Evolutionary conservation across 306 rosid species (phyloP).

Genomic region (Pterocarpus macrocarpus): DNA sequence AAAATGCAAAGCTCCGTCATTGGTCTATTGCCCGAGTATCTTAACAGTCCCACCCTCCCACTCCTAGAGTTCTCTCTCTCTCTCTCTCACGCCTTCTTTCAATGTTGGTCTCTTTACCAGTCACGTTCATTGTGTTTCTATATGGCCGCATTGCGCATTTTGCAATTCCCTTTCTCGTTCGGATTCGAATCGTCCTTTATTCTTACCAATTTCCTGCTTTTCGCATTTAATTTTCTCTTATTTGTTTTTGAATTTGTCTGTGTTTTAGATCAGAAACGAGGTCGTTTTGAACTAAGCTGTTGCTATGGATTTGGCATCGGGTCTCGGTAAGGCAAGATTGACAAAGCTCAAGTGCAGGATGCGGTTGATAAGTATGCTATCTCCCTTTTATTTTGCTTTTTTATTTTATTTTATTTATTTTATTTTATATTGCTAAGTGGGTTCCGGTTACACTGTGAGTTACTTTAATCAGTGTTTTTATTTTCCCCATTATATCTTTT

Average conservation of each 20-base stretch:
- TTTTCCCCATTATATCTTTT: background rate
- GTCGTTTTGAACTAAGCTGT: conserved; percentile 50
- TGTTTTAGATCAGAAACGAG: conserved; percentile 34
- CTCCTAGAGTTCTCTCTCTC: too few species aligned
- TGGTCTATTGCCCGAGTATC: too few species aligned
- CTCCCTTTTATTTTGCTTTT: background rate
- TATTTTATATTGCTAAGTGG: background rate
- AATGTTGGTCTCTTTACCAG: too few species aligned
- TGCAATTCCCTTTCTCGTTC: too few species aligned
- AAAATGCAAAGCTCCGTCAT: too few species aligned
- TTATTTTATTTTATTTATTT: background rate
- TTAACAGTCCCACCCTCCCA: too few species aligned
- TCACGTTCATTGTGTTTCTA: too few species aligned
- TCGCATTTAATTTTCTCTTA: background rate
- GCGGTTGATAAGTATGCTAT: conserved; percentile 73
- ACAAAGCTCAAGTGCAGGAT: conserved; percentile 70
- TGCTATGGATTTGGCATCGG: conserved; percentile 87
- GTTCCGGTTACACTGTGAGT: too few species aligned
- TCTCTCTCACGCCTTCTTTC: too few species aligned
- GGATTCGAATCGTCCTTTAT: background rate
- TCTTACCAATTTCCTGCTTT: background rate
- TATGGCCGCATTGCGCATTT: too few species aligned
- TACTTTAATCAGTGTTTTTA: too few species aligned
- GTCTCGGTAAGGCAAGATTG: conserved; percentile 90
- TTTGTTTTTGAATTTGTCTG: background rate